Conservation (phyloP, 1,284 basidiomycete genomes). For the Pseudozyma hubeiensis region DNA sequence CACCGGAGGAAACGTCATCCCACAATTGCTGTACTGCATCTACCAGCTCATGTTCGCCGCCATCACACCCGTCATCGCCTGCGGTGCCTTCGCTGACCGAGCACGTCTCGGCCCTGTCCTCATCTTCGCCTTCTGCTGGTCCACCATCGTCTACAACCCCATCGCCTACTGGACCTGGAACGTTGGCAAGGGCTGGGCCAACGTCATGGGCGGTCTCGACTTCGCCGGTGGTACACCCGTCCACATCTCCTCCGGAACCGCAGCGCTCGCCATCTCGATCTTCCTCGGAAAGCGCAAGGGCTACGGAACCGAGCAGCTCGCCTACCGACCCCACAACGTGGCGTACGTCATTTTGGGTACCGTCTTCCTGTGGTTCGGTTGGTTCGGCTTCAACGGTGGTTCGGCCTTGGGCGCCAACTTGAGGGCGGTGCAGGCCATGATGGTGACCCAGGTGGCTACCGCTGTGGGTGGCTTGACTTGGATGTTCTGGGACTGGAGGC, state of each 20-base stretch:
- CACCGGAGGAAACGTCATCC: conserved; percentile 71
- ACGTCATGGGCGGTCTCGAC: conserved; percentile 69
- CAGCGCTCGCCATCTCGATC: conserved; percentile 67
- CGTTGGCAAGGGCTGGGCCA: conserved; percentile 63
- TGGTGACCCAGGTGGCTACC: conserved; percentile 77
- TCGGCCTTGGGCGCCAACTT: conserved; percentile 70
- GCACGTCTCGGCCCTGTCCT: conserved; percentile 86
- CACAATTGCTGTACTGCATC: conserved; percentile 85
- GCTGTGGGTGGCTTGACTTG: conserved; percentile 73
- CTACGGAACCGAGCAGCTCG: conserved; percentile 69
- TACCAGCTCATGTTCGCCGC: conserved; percentile 89
- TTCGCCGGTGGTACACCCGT: conserved; percentile 70
- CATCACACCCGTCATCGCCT: conserved; percentile 77
- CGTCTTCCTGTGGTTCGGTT: conserved; percentile 70
- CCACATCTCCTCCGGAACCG: conserved; percentile 69
- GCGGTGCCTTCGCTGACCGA: conserved; percentile 92
- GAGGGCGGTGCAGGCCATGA: conserved; percentile 69
- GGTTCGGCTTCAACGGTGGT: conserved; percentile 69
- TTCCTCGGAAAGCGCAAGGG: conserved; percentile 70
- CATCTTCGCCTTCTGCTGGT: conserved; percentile 87
- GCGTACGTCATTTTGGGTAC: conserved; percentile 70
- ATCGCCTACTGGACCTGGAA: conserved; percentile 69
- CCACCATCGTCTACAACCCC: conserved; percentile 83
- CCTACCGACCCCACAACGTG: conserved; percentile 69
- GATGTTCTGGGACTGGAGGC: conserved; percentile 66